Conservation (phyloP, 1,284 basidiomycete species). For the Leccinum fallax region DNA sequence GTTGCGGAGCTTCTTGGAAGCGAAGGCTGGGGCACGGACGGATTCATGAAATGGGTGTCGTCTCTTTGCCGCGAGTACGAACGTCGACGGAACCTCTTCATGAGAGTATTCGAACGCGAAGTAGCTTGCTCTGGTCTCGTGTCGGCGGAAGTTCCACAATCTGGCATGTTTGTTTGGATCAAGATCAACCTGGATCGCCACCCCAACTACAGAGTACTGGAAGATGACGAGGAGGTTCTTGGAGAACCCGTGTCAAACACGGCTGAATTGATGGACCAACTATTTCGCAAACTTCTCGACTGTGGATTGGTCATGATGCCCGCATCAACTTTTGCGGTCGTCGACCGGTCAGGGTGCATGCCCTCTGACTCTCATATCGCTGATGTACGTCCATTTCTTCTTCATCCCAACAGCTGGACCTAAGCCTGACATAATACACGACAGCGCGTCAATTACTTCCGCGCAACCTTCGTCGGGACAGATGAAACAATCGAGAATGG, state of each 20-base stretch:
- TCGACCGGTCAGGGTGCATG: constrained; percentile 25
- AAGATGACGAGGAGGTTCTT: constrained; percentile 11
- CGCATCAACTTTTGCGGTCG: constrained; percentile 38
- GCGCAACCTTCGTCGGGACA: constrained; percentile 35
- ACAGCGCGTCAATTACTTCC: constrained; percentile 36
- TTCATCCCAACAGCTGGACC: background rate
- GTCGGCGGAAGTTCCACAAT: constrained; percentile 33
- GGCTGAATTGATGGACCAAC: constrained; percentile 38
- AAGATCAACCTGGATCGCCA: constrained; percentile 36
- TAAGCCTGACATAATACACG: background rate
- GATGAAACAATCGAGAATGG: constrained; percentile 36
- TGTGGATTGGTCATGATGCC: constrained; percentile 38
- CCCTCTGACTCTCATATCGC: constrained; percentile 24
- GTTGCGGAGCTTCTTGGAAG: constrained; percentile 33
- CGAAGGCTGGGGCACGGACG: constrained; percentile 32
- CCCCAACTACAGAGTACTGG: constrained; percentile 26
- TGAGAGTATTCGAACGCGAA: constrained; percentile 32
- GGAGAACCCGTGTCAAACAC: constrained; percentile 32
- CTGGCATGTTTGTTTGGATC: constrained; percentile 42
- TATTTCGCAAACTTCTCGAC: constrained; percentile 34
- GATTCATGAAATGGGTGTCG: constrained; percentile 37
- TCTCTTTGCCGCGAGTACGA: constrained; percentile 36
- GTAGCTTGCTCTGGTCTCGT: constrained; percentile 23
- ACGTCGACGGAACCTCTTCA: constrained; percentile 37
- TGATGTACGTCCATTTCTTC: constrained; percentile 23